Evolutionary conservation across 2,329 filamentous ascomycete genomes (phyloP), one percentile per base, ranked within the genome.

Genomic region (Beauveria scarabaeidicola): DNA sequence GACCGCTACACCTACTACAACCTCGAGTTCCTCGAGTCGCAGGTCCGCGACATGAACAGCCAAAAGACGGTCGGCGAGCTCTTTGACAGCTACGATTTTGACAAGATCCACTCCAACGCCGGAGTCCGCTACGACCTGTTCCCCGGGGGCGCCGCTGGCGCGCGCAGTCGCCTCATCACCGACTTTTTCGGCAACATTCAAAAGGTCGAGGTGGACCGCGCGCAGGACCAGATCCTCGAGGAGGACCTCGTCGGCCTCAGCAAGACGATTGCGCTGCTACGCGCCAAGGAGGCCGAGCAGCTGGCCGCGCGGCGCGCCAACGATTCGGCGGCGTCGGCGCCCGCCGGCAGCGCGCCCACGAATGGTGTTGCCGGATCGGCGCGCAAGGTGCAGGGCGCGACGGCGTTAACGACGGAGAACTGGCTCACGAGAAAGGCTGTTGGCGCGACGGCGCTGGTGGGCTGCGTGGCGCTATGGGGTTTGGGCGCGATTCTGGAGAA

Each of bases 111-210:
- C 73, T 94, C 89, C 2, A 84, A 93, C 65, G 91, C 94, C 0
- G 94, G 94, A 40, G 86, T 99, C 21, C 84, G 94, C 61, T 97
- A 96, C 79, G 94, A 99, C 71, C 76, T 99, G n/a, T 97, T 99
- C 73, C 85, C 82, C 0, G 93, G 91, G 11, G 92, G 91, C 7
- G 89, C 91, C 66, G 78, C 85, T 8, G 86, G 82, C 10, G 93
- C 90, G 0, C 82, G 92, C 58, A 84, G 88, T 66, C 85, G 92
- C 46, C 81, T 94, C 32, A 85, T 99, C 44, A 95, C 96, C 67
- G 94, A 99, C 71, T 99, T 99, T 75, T 97, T 99, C 64, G 94
- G 94, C 25, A 99, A 97, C 70, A 91, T 97, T 15, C 94, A 99
- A 72, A 96, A 93, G 66, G 92, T 99, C 3, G 94, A 97, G 74